Base-by-base conservation (phyloP, 495 filamentous ascomycete genomes). In the Penicillium soppii region DNA sequence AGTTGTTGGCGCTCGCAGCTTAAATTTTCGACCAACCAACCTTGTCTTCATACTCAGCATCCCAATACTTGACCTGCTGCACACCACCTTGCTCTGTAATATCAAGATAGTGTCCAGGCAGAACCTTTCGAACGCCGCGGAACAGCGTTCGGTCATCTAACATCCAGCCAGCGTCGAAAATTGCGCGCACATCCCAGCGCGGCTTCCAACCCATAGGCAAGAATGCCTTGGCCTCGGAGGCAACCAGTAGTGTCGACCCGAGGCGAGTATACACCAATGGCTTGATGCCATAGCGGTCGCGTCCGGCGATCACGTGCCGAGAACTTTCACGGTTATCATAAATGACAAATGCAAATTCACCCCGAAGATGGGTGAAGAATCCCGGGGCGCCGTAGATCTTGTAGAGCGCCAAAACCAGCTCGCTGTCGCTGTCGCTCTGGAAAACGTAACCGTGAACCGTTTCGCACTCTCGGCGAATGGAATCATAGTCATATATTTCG, bases 321-420 rank as follows among this genome's bases (percentile, higher is more conserved):
- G 25, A 27, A 27, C 25, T 4, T 27, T 9, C 25, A 27, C 25
- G 25, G 25, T 27, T 27, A 5, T 27, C 25, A 9, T 27, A 27
- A 27, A 27, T 27, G 25, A 27, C 9, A 4, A 27, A 27, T 27
- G 25, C 25, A 27, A 27, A 27, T 45, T 82, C 78, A 13, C 78
- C 77, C 12, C 79, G 64, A 9, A 81, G 63, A 21, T 75, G 63
- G 2, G 66, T 57, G 10, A 79, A 41, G 9, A 79, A 42, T 40
- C 80, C 77, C 0, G 70, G 65, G 0, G 71, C 19, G 0, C 76
- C 79, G 49, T 81, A 71, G 21, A 61, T 50, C 15, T 70, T 65
- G 55, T 80, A 83, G 9, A 81, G 67, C 0, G 77, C 79, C 21
- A 80, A 49, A 13, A 79, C 70, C 9, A 80, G 62, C 49, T 82